Conservation (phyloP, 495 filamentous ascomycete species). For the Daldinia grandis region DNA sequence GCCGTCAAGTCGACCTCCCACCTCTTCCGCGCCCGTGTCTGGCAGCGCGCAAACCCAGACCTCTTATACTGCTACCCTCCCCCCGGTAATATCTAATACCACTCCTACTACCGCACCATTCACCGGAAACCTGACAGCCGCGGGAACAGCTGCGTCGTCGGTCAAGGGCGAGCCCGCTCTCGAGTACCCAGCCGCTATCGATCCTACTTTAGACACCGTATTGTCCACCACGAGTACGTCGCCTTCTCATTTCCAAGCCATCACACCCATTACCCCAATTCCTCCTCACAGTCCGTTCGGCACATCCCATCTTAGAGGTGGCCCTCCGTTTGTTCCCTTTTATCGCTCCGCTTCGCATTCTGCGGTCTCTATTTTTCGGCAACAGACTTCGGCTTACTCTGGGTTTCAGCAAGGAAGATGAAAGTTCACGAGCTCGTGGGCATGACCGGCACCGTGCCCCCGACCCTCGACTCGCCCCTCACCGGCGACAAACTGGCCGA, state of each 20-base stretch:
- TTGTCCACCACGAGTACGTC: slow-evolving; percentile 48
- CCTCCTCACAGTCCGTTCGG: slow-evolving; percentile 43
- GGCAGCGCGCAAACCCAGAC: slow-evolving; percentile 41
- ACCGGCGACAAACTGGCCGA: slow-evolving; percentile 68
- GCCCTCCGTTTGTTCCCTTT: slow-evolving; percentile 43
- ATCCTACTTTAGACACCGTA: slow-evolving; percentile 73
- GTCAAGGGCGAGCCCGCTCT: slow-evolving; percentile 65
- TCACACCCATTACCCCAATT: slow-evolving; percentile 42
- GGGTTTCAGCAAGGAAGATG: slow-evolving; percentile 70
- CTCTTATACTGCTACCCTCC: slow-evolving; percentile 34
- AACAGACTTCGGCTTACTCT: slow-evolving; percentile 57
- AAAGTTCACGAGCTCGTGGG: slow-evolving; percentile 80
- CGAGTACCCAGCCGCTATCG: slow-evolving; percentile 75
- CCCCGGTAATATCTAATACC: slow-evolving; percentile 45
- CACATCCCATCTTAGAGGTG: slow-evolving; percentile 55
- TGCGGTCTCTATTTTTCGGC: slow-evolving; percentile 42
- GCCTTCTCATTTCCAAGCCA: slow-evolving; percentile 50
- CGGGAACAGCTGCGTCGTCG: slow-evolving; percentile 61
- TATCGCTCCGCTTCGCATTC: slow-evolving; percentile 36
- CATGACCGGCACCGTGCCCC: slow-evolving; percentile 69
- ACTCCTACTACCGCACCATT: slow-evolving; percentile 36
- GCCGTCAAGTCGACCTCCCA: slow-evolving; percentile 54
- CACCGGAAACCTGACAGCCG: slow-evolving; percentile 46
- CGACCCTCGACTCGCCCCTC: slow-evolving; percentile 64
- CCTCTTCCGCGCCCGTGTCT: slow-evolving; percentile 38